Evolutionary conservation across 805 yeast genomes (phyloP).

Genomic region (Lipomyces orientalis): DNA sequence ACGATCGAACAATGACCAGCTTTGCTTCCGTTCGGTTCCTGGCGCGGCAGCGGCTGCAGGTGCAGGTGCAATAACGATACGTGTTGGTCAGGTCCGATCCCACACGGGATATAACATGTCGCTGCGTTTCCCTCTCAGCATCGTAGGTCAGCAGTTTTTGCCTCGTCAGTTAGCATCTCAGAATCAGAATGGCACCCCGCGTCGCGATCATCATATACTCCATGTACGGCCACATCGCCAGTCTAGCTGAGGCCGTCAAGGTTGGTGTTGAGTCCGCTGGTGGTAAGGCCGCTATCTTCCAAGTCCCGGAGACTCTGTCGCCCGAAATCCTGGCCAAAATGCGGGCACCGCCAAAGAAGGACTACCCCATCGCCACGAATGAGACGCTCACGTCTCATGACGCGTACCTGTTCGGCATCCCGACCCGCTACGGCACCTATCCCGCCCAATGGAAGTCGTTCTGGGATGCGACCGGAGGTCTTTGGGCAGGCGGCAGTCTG

Average conservation of each 20-base stretch:
- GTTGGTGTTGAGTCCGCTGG: slow-evolving; percentile 74
- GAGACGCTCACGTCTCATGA: slow-evolving; percentile 67
- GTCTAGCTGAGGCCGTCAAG: slow-evolving; percentile 70
- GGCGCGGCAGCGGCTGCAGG: too few relatives aligned
- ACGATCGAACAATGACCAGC: too few relatives aligned
- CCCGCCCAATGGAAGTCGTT: slow-evolving; percentile 79
- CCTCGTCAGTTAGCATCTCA: too few relatives aligned
- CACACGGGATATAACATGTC: not conserved
- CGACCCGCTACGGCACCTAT: slow-evolving; percentile 76
- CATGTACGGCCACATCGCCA: slow-evolving; percentile 75
- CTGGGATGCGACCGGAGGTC: slow-evolving; percentile 73
- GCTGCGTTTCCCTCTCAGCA: too few relatives aligned
- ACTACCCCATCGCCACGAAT: slow-evolving; percentile 60
- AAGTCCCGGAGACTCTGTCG: slow-evolving; percentile 78
- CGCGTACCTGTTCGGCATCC: slow-evolving; percentile 76
- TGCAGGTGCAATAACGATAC: too few relatives aligned
- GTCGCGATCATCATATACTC: slow-evolving; percentile 82
- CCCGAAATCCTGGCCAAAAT: slow-evolving; percentile 62
- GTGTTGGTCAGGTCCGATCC: too few relatives aligned
- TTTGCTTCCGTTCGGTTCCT: too few relatives aligned
- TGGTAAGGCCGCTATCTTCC: slow-evolving; percentile 71
- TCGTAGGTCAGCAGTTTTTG: too few relatives aligned
- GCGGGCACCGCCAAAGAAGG: slow-evolving; percentile 62
- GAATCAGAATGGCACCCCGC: slow-evolving; percentile 48
- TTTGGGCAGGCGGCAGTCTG: slow-evolving; percentile 62